Percentiles rank a stretch among this genome's conserved stretches.
phyloP scores from a whole-genome alignment of 495 filamentous ascomycete species.

The Oleoguttula mirabilis region DNA sequence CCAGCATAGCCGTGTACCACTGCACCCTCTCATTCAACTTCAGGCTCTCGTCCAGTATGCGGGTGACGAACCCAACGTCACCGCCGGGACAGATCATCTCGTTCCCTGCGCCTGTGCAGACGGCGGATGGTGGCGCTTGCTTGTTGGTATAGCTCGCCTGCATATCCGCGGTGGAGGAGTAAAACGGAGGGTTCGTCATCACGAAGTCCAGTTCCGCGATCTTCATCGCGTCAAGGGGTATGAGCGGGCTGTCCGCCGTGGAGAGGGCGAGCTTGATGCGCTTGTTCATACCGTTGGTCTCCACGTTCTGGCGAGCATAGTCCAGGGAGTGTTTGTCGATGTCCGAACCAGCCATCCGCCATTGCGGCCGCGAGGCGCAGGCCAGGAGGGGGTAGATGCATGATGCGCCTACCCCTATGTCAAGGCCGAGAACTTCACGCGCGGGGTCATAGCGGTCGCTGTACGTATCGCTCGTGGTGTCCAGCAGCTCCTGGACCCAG shows the following conservation, averaged over 20 bases:
- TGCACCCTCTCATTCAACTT: slow-evolving; percentile 45
- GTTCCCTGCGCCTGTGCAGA: slow-evolving; percentile 66
- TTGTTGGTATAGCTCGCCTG: slow-evolving; percentile 46
- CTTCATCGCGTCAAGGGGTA: slow-evolving; percentile 45
- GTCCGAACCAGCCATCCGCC: slow-evolving; percentile 45
- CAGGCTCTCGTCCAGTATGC: slow-evolving; percentile 65
- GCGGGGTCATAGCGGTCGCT: slow-evolving; percentile 43
- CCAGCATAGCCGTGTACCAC: slow-evolving; percentile 91
- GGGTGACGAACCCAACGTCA: slow-evolving; percentile 65
- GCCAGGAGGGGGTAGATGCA: slow-evolving; percentile 82
- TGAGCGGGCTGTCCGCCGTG: slow-evolving; percentile 38
- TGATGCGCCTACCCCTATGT: slow-evolving; percentile 87
- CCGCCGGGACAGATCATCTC: slow-evolving; percentile 87
- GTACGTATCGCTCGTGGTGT: slow-evolving; percentile 49
- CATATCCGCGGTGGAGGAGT: slow-evolving; percentile 60
- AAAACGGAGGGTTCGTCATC: slow-evolving; percentile 96
- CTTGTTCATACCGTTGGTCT: slow-evolving; percentile 47
- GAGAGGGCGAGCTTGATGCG: slow-evolving; percentile 55
- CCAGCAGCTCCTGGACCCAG: slow-evolving; percentile 78
- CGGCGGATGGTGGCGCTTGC: slow-evolving; percentile 52
- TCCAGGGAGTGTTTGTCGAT: slow-evolving; percentile 60
- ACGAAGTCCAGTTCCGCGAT: slow-evolving; percentile 63
- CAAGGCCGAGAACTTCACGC: slow-evolving; percentile 56
- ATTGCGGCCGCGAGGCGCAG: slow-evolving; percentile 51
- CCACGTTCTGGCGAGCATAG: slow-evolving; percentile 53